Evolutionary conservation across 176 grass and related monocot genomes (phyloP).

Genomic region (Ampelocalamus luodianensis): DNA sequence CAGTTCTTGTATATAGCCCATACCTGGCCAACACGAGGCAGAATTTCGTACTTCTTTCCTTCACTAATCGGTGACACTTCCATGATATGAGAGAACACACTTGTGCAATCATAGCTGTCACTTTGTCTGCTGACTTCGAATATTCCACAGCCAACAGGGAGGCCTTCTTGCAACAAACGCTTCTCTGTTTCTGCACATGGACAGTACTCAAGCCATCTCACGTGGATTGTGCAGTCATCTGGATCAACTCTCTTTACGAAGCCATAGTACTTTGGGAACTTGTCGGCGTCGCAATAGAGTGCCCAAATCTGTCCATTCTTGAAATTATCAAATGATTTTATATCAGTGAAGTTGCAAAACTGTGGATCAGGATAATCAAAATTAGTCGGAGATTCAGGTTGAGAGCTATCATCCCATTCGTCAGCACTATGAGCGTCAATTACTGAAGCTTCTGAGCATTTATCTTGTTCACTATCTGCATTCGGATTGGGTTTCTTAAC

Average conservation of each 20-base stretch:
- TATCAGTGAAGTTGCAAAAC: conserved; percentile 49
- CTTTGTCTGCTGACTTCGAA: conserved; percentile 41
- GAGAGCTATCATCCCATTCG: conserved; percentile 35
- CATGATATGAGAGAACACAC: conserved; percentile 63
- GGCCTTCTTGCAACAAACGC: conserved; percentile 34
- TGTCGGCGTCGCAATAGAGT: conserved; percentile 61
- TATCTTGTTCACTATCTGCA: conserved; percentile 25
- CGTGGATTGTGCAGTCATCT: conserved; percentile 37
- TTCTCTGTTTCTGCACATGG: conserved; percentile 45
- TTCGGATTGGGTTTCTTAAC: conserved; percentile 21
- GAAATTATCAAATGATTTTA: conserved; percentile 57
- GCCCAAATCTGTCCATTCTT: conserved; percentile 70
- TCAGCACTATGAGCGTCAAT: conserved; percentile 26
- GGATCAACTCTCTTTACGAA: conserved; percentile 46
- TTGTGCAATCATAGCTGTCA: conserved; percentile 26
- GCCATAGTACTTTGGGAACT: conserved; percentile 65
- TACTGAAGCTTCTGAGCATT: conserved; percentile 25
- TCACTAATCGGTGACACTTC: conserved; percentile 28
- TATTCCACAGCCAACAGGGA: conserved; percentile 60
- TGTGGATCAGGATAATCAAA: conserved; percentile 53
- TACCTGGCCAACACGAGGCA: conserved; percentile 56
- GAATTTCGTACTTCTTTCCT: conserved; percentile 52
- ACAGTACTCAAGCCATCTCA: conserved; percentile 71
- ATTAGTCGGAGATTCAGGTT: conserved; percentile 23
- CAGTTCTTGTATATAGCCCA: conserved; percentile 81